phyloP scores from a whole-genome alignment of 345 rosid genomes.

The Aurinia saxatilis region DNA sequence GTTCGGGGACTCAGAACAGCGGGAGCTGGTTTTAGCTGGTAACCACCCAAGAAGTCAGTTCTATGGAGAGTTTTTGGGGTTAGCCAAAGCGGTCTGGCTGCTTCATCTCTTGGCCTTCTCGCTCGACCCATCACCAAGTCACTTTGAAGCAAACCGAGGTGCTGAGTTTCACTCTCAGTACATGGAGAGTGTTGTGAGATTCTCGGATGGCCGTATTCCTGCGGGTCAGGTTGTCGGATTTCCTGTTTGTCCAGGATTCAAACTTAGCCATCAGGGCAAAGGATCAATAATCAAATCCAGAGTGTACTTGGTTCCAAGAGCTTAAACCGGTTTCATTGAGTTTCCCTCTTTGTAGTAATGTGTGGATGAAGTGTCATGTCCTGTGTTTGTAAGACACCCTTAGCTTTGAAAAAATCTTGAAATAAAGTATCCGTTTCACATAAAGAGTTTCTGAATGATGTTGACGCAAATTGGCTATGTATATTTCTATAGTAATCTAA shows the following conservation, averaged over 20 bases:
- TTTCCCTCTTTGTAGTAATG: slow-evolving; percentile 11
- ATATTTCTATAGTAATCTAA: slow-evolving; percentile 11
- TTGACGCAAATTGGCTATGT: background rate
- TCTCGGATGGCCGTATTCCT: slow-evolving; percentile 51
- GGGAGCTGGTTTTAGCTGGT: slow-evolving; percentile 52
- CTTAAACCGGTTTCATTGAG: slow-evolving; percentile 17
- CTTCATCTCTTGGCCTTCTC: slow-evolving; percentile 93
- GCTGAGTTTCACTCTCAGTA: slow-evolving; percentile 73
- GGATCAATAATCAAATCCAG: slow-evolving; percentile 75
- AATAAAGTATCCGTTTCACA: slow-evolving; percentile 4
- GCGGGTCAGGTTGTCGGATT: slow-evolving; percentile 75
- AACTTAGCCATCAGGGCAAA: slow-evolving; percentile 48
- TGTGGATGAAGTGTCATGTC: background rate
- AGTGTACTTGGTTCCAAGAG: slow-evolving; percentile 59
- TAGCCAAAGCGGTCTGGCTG: slow-evolving; percentile 86
- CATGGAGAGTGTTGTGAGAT: slow-evolving; percentile 79
- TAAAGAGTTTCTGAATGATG: background rate
- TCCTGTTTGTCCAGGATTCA: slow-evolving; percentile 87
- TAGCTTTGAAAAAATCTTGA: slow-evolving; percentile 1
- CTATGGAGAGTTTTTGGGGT: slow-evolving; percentile 65
- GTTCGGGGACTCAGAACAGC: slow-evolving; percentile 79
- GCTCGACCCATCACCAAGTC: slow-evolving; percentile 76
- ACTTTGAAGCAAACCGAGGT: slow-evolving; percentile 79
- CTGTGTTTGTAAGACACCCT: background rate
- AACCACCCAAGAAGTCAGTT: slow-evolving; percentile 80